phyloP scores from a whole-genome alignment of 768 basidiomycete species.

The Phylloporus rhodoxanthus region DNA sequence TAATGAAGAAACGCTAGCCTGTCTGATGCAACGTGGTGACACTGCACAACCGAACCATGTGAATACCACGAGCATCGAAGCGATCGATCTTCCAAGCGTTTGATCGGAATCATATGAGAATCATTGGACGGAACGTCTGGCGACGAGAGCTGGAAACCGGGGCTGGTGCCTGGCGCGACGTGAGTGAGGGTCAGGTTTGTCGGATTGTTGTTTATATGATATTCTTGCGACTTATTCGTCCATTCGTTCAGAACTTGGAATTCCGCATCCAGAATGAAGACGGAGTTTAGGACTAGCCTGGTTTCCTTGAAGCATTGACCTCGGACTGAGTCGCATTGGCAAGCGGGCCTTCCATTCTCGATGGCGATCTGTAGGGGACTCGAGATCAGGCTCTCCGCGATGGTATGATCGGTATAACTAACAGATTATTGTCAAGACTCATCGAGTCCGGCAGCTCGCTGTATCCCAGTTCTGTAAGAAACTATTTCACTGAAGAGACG shows the following conservation, averaged over 20 bases:
- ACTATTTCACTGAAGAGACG: neutral
- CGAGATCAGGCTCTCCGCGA: neutral
- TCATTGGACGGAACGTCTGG: neutral
- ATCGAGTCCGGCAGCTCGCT: neutral
- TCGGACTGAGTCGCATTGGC: neutral
- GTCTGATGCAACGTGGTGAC: constrained; percentile 1
- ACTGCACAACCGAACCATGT: neutral
- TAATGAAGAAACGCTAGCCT: constrained; percentile 16
- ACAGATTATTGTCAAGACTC: neutral
- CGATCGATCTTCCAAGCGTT: neutral
- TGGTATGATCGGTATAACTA: neutral
- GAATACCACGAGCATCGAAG: constrained; percentile 16
- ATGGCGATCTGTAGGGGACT: constrained; percentile 1
- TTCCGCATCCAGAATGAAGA: neutral
- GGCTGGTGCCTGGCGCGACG: neutral
- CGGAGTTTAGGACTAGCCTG: neutral
- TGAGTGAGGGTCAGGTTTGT: neutral
- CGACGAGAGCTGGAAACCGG: neutral
- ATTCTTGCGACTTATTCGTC: neutral
- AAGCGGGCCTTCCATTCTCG: neutral
- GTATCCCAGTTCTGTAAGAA: neutral
- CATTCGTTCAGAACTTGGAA: neutral
- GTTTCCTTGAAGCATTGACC: neutral
- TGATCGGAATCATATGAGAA: neutral
- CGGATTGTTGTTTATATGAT: neutral